A percentile compares a stretch with the other conserved stretches of the same genome.
phyloP scores from a whole-genome alignment of 257 asterid genomes.

The Paraleonurus japonicus region DNA sequence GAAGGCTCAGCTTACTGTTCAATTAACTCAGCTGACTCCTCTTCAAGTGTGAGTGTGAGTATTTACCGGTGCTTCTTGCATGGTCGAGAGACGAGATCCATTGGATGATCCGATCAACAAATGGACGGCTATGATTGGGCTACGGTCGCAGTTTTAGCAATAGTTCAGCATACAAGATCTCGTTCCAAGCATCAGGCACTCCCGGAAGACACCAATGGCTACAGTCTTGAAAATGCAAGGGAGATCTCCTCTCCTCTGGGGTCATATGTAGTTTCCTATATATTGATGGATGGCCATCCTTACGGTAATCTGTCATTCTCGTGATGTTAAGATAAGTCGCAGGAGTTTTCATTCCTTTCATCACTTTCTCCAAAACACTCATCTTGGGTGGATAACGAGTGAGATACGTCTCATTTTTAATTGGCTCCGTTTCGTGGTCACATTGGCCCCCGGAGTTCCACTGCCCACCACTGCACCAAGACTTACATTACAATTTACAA shows the following conservation, averaged over 20 bases:
- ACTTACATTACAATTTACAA: no score
- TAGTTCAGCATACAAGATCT: constrained; percentile 57
- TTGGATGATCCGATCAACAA: neutral
- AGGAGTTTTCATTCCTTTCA: constrained; percentile 52
- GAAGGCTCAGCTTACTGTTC: constrained; percentile 24
- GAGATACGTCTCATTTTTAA: constrained; percentile 58
- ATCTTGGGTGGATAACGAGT: constrained; percentile 54
- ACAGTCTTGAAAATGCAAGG: constrained; percentile 54
- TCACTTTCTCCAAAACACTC: constrained; percentile 52
- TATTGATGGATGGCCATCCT: constrained; percentile 78
- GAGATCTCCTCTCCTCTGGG: constrained; percentile 38
- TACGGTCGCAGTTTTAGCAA: constrained; percentile 38
- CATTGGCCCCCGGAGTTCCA: constrained; percentile 85
- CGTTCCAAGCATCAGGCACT: constrained; percentile 80
- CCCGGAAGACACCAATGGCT: constrained; percentile 91
- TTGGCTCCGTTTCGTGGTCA: constrained; percentile 71
- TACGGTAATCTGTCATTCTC: constrained; percentile 63
- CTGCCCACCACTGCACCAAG: constrained; percentile 67
- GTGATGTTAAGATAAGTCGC: constrained; percentile 63
- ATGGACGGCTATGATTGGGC: neutral
- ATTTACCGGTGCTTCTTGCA: neutral
- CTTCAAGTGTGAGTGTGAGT: constrained; percentile 11
- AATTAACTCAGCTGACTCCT: neutral
- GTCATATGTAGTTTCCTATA: constrained; percentile 49
- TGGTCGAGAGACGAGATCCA: neutral